Base-by-base conservation (phyloP, 1,284 basidiomycete species). In the Erythrobasidium hasegawianum region DNA sequence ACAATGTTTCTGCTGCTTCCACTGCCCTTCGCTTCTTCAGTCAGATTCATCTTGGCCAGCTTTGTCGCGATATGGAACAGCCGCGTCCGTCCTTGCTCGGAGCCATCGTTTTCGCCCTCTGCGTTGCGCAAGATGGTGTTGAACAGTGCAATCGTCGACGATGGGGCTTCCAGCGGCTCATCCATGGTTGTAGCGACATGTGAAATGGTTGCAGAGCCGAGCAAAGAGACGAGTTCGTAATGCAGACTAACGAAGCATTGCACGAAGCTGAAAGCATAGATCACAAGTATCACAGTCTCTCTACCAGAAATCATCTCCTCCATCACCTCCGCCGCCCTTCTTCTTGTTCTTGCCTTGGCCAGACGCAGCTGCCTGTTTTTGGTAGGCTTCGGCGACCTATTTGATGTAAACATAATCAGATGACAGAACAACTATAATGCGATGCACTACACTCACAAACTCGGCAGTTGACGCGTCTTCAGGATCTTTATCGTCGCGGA, bases 331-430 rank as follows among this genome's bases (percentile, higher is more conserved):
- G 29, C 39, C 56, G n/a, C 27, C 56, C 20, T 49, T 56, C 29
- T 55, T 45, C 29, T 52, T 29, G 18, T 53, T 67, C 39, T 67
- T 67, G 47, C 64, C 57, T 47, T 67, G 56, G 27, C 43, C 80
- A 82, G 64, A 80, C 82, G 90, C 87, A 39, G 92, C 84, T 14
- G 85, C 87, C 77, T 98, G 95, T 47, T 86, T 82, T 75, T 89
- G 85, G 78, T 97, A 98, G 86, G 97, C 96, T 72, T 95, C 91
- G 58, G 92, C 89, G 71, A 98, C 88, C 89, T 95, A 74, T 8
- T n/a, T n/a, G n/a, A n/a, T n/a, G n/a, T n/a, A n/a, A n/a, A n/a
- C n/a, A n/a, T n/a, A n/a, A n/a, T n/a, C n/a, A n/a, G n/a, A n/a
- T n/a, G n/a, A n/a, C n/a, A n/a, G n/a, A n/a, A n/a, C n/a, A n/a